These are phyloP conservation scores for Kwoniella botswanensis DNA, from an alignment of 768 basidiomycete species.

Conservation along the genomic window DNA sequence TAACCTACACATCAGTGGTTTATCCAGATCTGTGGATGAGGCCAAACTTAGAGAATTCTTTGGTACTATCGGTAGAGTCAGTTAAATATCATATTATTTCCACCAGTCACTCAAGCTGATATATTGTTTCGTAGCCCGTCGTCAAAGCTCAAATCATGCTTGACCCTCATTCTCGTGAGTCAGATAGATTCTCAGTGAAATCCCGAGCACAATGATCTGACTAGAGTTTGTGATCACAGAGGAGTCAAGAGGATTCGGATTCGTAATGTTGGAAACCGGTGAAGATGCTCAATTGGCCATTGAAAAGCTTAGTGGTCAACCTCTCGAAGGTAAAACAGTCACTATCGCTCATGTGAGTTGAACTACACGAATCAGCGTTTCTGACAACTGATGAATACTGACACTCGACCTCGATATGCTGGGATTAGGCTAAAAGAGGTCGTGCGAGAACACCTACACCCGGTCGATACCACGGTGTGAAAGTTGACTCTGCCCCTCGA, in stretches of 20 bases:
- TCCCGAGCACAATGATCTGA: background rate
- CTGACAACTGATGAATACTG: no score
- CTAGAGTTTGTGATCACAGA: slow-evolving; percentile 14
- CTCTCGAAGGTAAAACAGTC: slow-evolving; percentile 83
- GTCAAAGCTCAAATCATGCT: slow-evolving; percentile 69
- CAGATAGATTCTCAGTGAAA: background rate
- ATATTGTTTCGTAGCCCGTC: slow-evolving; percentile 61
- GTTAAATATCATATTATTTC: slow-evolving; percentile 46
- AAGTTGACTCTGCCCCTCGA: slow-evolving; percentile 64
- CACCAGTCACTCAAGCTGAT: background rate
- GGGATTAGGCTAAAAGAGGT: slow-evolving; percentile 54
- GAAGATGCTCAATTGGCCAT: slow-evolving; percentile 94
- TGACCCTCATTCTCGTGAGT: slow-evolving; percentile 69
- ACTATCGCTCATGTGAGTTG: slow-evolving; percentile 73
- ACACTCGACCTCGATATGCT: background rate
- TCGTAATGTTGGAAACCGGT: slow-evolving; percentile 79
- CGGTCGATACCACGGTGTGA: slow-evolving; percentile 71
- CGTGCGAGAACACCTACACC: slow-evolving; percentile 70
- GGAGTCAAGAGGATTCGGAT: slow-evolving; percentile 78
- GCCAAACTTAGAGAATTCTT: slow-evolving; percentile 88
- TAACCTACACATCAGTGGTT: slow-evolving; percentile 70
- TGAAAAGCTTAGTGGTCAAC: slow-evolving; percentile 78
- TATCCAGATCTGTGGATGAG: slow-evolving; percentile 72
- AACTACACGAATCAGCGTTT: background rate
- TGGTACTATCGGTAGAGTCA: slow-evolving; percentile 80